Base-by-base conservation (phyloP, 768 basidiomycete species). In the Auriscalpium vulgare region DNA sequence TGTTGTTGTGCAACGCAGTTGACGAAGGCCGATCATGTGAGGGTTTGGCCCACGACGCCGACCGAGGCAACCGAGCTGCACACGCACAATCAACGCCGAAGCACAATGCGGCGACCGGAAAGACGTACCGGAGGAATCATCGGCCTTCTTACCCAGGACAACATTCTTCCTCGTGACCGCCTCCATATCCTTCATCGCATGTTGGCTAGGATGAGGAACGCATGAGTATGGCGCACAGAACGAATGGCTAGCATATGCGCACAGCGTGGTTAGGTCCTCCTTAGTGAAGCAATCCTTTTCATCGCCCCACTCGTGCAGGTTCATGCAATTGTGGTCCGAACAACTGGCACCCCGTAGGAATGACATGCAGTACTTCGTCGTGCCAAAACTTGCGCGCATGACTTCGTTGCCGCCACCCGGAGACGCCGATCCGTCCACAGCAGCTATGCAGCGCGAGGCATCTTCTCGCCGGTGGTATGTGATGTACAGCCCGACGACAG, bases 221-320 rank as follows among this genome's bases (percentile, higher is more conserved):
- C 51, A 60, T 53, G 50, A 23, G 1, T n/a, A 35, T 35, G 62
- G 2, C 29, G 7, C 29, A 29, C 29, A 56, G 50, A 46, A 37
- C 53, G 7, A 34, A 34, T 55, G 14, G 47, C 36, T 52, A 59
- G 34, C 35, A 43, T 60, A 53, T 3, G 78, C 83, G 48, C 67
- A 95, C 93, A 95, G 72, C 0, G 94, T 95, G 23, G 92, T 88
- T 56, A 95, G 75, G 70, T 98, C 95, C 68, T 97, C 94, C 72
- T 95, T 95, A 1, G 95, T 94, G 67, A 97, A 95, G 65, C 91
- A 95, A 69, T 99, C 97, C 55, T 92, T 89, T 71, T 98, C 95
- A 59, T 97, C 97, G 37, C 95, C 97, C 91, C 93, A 97, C 69
- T 98, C 97, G 67, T 99, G 97, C 46, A 95, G 74, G 68, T 91